phyloP scores from a whole-genome alignment of 305 asterid species.

The Caryopteris hybrid region DNA sequence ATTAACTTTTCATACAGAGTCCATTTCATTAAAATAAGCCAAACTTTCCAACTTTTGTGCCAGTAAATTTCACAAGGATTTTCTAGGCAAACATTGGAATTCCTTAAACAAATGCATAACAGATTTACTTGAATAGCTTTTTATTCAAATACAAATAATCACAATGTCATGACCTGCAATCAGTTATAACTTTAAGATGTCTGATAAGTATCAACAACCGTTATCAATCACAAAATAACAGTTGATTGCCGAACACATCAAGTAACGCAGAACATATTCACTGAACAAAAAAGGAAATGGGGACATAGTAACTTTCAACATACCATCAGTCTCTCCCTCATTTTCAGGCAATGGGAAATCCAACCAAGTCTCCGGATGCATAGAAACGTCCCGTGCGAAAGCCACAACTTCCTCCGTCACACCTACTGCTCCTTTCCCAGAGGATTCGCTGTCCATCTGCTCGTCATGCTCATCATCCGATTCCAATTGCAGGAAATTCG shows the following conservation, averaged over 20 bases:
- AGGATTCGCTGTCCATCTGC: constrained; percentile 14
- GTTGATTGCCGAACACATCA: not conserved
- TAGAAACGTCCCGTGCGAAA: constrained; percentile 70
- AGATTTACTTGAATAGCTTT: not conserved
- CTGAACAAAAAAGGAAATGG: too few species aligned
- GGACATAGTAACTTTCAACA: not conserved
- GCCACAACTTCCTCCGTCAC: constrained; percentile 83
- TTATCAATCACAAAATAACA: not conserved
- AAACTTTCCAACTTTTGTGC: not conserved
- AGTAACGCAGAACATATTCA: not conserved
- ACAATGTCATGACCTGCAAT: not conserved
- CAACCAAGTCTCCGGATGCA: constrained; percentile 97
- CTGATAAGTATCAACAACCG: not conserved
- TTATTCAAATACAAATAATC: not conserved
- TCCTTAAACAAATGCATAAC: not conserved
- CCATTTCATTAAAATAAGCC: not conserved
- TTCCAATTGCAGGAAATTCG: constrained; percentile 77
- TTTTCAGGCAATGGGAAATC: constrained; percentile 79
- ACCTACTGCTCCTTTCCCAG: constrained; percentile 52
- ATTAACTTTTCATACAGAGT: not conserved
- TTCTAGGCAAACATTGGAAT: not conserved
- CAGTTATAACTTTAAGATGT: not conserved
- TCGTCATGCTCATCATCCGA: constrained; percentile 62
- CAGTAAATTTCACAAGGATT: not conserved
- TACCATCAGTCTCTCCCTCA: constrained; percentile 48